Evolutionary conservation across 1,284 basidiomycete genomes (phyloP).

Genomic region (Irpex sp.): DNA sequence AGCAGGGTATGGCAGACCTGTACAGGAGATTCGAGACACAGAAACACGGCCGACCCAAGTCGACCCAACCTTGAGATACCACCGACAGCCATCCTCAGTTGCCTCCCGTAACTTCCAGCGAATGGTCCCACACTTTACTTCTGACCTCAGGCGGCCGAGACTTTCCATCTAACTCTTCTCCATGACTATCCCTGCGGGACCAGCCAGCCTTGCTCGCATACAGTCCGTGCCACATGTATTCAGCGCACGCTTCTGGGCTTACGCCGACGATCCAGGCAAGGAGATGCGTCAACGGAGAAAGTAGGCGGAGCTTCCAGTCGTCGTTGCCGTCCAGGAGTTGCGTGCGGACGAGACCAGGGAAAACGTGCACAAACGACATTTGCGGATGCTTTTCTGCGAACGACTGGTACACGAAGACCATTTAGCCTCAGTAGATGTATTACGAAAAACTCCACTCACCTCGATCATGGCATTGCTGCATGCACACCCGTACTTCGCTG

Average conservation of each 20-base stretch:
- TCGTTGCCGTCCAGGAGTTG: conserved; percentile 10
- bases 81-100: background rate
- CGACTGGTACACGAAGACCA: conserved; percentile 13
- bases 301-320: conserved; percentile 17
- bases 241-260: conserved; percentile 34
- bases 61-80: background rate
- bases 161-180: conserved; percentile 37
- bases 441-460: conserved; percentile 15
- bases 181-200: conserved; percentile 32
- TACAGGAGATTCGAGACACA: background rate
- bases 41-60: background rate
- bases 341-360: conserved; percentile 10
- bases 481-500: conserved; percentile 16
- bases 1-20: background rate
- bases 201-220: conserved; percentile 29
- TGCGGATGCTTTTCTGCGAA: conserved; percentile 29
- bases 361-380: conserved; percentile 31
- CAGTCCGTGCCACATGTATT: conserved; percentile 41
- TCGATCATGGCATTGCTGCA: conserved; percentile 32
- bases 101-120: conserved; percentile 27
- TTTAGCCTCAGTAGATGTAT: background rate
- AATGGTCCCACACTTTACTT: conserved; percentile 46
- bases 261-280: conserved; percentile 19
- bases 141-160: conserved; percentile 35
- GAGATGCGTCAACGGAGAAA: conserved; percentile 27